These are phyloP conservation scores for Pseudocercospora fuligena DNA, from an alignment of 2,329 filamentous ascomycete genomes.

Conservation along the genomic window DNA sequence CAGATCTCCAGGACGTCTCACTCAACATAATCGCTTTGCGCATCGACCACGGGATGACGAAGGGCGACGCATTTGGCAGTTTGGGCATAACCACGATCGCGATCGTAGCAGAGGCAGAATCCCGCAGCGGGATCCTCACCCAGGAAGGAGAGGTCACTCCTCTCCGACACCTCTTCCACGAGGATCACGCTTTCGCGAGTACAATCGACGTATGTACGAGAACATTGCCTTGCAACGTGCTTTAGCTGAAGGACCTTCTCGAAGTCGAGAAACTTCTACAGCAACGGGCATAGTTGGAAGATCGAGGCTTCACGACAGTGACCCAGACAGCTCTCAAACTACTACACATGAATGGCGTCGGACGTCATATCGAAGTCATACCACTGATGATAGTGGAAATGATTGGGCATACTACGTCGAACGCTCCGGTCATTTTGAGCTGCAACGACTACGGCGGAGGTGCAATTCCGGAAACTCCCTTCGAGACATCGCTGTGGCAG, in stretches of 20 bases:
- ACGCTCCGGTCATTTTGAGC: neutral
- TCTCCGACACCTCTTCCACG: neutral
- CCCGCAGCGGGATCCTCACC: neutral
- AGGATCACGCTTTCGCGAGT: neutral
- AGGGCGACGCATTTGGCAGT: neutral
- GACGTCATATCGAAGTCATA: neutral
- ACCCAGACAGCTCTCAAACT: neutral
- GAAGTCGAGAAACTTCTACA: neutral
- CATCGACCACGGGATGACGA: neutral
- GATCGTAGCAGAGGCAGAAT: neutral
- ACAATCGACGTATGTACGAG: neutral
- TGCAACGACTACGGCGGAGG: neutral
- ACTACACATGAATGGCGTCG: neutral
- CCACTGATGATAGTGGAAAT: neutral
- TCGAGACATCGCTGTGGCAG: neutral
- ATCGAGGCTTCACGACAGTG: neutral
- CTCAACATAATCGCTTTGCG: neutral
- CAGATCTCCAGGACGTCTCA: neutral
- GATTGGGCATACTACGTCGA: conserved; percentile 3
- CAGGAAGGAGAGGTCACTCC: neutral
- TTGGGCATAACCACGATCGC: neutral
- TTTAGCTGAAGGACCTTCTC: neutral
- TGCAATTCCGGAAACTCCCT: neutral
- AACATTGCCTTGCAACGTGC: neutral
- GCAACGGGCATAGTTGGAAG: neutral